Percentiles rank a stretch among this genome's conserved stretches.
Evolutionary conservation across 345 rosid species (phyloP).

Genomic region (Garcia nutans): DNA sequence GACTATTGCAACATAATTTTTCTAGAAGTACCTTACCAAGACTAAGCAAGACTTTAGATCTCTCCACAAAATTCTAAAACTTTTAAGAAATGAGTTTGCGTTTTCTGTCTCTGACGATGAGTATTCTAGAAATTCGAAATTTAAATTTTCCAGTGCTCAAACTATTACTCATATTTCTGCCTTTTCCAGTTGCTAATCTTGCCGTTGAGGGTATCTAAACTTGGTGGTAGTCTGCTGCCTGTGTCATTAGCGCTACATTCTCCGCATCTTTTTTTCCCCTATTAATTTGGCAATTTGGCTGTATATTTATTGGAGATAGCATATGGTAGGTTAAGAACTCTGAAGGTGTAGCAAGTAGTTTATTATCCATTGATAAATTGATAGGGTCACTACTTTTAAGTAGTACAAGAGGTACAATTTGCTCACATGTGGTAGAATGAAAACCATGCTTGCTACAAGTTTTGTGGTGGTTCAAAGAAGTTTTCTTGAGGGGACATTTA

Average conservation of each 20-base stretch:
- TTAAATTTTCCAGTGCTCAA: background rate
- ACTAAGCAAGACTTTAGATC: background rate
- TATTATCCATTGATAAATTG: background rate
- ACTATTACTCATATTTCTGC: background rate
- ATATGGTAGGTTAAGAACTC: background rate
- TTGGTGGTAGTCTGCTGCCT: slow-evolving; percentile 1
- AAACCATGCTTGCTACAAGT: background rate
- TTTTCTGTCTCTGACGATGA: background rate
- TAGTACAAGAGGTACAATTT: background rate
- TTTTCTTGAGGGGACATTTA: background rate
- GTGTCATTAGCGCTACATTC: background rate
- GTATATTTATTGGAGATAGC: background rate
- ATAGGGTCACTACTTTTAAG: slow-evolving; percentile 1
- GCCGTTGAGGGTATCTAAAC: slow-evolving; percentile 1
- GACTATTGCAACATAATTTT: background rate
- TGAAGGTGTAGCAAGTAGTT: background rate
- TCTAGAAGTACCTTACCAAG: background rate
- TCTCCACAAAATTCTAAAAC: background rate
- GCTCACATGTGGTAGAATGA: background rate
- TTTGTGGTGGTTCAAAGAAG: background rate
- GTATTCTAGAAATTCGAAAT: background rate
- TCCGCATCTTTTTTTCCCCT: background rate
- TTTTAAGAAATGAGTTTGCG: background rate
- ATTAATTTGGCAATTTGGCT: background rate
- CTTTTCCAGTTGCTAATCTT: background rate